Evolutionary conservation across 768 basidiomycete genomes (phyloP).

Genomic region (Xerocomus potaroensis): DNA sequence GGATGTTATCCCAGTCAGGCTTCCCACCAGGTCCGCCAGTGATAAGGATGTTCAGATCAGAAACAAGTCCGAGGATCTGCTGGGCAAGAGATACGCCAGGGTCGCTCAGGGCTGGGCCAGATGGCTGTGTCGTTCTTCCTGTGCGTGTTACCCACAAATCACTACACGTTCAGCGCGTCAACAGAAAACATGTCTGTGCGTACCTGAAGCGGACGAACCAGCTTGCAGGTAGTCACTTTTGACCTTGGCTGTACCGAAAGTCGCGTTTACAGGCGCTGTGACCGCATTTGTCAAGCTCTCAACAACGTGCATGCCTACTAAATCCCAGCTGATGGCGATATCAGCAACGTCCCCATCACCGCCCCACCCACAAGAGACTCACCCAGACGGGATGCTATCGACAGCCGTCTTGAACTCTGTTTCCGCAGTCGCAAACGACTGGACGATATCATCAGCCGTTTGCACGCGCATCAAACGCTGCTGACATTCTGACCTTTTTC

Average conservation of each 20-base stretch:
- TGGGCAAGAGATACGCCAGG: slow-evolving; percentile 7
- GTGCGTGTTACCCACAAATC: not conserved
- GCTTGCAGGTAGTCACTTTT: slow-evolving; percentile 11
- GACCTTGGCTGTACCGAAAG: slow-evolving; percentile 11
- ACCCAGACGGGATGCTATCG: slow-evolving; percentile 14
- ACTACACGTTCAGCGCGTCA: not conserved
- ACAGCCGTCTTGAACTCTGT: slow-evolving; percentile 14
- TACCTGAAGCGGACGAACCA: slow-evolving; percentile 2
- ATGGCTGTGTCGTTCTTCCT: slow-evolving; percentile 9
- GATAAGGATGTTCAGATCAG: slow-evolving; percentile 7
- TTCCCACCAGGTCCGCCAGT: slow-evolving; percentile 10
- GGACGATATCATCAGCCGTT: not conserved
- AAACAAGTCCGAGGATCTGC: slow-evolving; percentile 8
- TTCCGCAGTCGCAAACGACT: slow-evolving; percentile 16
- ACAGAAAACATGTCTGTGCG: not conserved
- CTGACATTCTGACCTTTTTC: slow-evolving; percentile 7
- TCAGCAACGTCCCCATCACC: not conserved
- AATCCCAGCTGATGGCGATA: slow-evolving; percentile 4
- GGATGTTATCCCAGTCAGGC: slow-evolving; percentile 16
- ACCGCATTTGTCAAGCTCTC: slow-evolving; percentile 12
- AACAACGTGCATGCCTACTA: slow-evolving; percentile 14
- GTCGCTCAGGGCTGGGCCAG: slow-evolving; percentile 10
- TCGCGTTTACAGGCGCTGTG: slow-evolving; percentile 9
- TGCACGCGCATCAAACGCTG: not conserved
- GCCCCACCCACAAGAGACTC: not conserved